Percentiles rank a stretch among this genome's conserved stretches.
phyloP scores from a whole-genome alignment of 1,284 basidiomycete species.

The Cutaneotrichosporon sp. region DNA sequence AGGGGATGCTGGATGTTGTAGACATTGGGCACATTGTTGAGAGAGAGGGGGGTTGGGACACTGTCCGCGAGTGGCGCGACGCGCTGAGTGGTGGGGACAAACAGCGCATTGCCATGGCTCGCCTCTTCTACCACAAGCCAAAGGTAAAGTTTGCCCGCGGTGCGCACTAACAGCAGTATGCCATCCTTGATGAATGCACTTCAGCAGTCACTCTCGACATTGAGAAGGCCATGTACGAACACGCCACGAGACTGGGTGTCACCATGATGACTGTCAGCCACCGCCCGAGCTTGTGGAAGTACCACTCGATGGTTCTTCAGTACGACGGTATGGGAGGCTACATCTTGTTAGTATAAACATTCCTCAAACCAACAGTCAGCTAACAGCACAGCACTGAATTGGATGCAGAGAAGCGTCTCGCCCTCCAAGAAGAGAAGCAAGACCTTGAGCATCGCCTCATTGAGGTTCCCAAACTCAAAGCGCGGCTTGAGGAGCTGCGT shows the following conservation, averaged over 20 bases:
- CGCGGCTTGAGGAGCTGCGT: slow-evolving; percentile 66
- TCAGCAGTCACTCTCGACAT: slow-evolving; percentile 88
- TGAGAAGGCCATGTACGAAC: slow-evolving; percentile 93
- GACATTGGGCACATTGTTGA: slow-evolving; percentile 85
- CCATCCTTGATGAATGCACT: slow-evolving; percentile 94
- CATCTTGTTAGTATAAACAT: slow-evolving; percentile 57
- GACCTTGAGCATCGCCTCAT: slow-evolving; percentile 69
- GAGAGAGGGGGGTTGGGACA: slow-evolving; percentile 94
- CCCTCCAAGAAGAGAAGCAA: slow-evolving; percentile 91
- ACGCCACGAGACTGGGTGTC: slow-evolving; percentile 74
- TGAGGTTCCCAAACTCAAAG: slow-evolving; percentile 79
- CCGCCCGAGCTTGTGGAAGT: slow-evolving; percentile 89
- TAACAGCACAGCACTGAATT: slow-evolving; percentile 65
- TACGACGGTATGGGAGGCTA: slow-evolving; percentile 61
- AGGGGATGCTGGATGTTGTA: slow-evolving; percentile 68
- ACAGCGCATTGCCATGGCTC: slow-evolving; percentile 86
- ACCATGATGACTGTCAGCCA: slow-evolving; percentile 88
- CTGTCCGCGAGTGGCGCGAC: slow-evolving; percentile 84
- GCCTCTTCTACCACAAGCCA: slow-evolving; percentile 91
- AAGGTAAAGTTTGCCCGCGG: slow-evolving; percentile 48
- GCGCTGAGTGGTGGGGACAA: slow-evolving; percentile 68
- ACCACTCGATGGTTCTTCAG: slow-evolving; percentile 86
- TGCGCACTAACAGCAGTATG: slow-evolving; percentile 56
- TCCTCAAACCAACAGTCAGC: background rate
- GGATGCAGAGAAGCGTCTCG: slow-evolving; percentile 84